Conservation (phyloP, 257 asterid genomes). For the Prunella vulgaris region DNA sequence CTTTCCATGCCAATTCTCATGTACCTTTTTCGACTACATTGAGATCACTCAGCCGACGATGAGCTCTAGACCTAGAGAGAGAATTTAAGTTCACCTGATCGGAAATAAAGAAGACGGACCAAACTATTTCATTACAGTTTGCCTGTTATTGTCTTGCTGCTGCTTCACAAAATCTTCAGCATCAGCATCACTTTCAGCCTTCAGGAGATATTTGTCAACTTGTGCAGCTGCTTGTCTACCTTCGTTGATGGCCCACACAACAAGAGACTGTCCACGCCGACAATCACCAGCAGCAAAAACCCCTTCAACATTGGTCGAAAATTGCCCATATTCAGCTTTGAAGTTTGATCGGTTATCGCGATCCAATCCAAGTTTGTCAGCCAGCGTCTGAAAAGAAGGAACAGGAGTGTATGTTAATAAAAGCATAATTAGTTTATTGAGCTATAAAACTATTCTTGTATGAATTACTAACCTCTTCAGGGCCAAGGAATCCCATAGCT, state of each 20-base stretch:
- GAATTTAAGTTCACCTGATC: not conserved
- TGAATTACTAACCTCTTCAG: constrained; percentile 71
- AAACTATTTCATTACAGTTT: constrained; percentile 47
- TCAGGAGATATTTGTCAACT: constrained; percentile 70
- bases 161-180: constrained; percentile 27
- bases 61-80: not conserved
- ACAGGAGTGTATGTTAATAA: not conserved
- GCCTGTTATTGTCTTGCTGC: constrained; percentile 48
- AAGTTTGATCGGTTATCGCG: constrained; percentile 76
- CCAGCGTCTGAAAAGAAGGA: constrained; percentile 47
- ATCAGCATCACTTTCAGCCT: constrained; percentile 30
- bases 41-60: not conserved
- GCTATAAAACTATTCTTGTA: not conserved
- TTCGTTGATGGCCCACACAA: constrained; percentile 96
- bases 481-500: constrained; percentile 99
- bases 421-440: not conserved
- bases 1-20: not conserved
- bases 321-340: constrained; percentile 89
- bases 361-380: constrained; percentile 81
- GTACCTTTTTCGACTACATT: not conserved
- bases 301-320: constrained; percentile 78
- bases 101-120: not conserved
- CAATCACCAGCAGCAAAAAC: constrained; percentile 99
- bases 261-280: constrained; percentile 92
- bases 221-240: constrained; percentile 95